Evolutionary conservation across 352 stramenopile genomes (phyloP).

Genomic region (Phytophthora tentaculata): DNA sequence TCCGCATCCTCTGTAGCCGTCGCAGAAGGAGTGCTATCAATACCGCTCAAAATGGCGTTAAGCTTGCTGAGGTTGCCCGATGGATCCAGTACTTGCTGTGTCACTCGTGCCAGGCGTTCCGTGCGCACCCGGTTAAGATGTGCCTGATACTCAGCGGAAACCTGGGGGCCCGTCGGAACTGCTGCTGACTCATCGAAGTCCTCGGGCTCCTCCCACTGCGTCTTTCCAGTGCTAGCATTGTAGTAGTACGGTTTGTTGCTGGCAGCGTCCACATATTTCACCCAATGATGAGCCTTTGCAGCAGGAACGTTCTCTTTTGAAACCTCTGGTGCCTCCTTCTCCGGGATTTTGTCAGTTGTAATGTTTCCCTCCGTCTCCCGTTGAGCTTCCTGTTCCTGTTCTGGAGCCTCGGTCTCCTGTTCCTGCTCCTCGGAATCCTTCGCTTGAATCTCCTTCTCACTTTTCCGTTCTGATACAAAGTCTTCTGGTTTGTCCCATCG

Average conservation of each 20-base stretch:
- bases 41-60: constrained; percentile 73
- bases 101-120: constrained; percentile 58
- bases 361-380: constrained; percentile 13
- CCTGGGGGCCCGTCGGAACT: constrained; percentile 16
- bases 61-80: constrained; percentile 73
- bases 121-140: constrained; percentile 63
- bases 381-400: constrained; percentile 34
- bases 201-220: constrained; percentile 74
- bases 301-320: background rate
- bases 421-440: constrained; percentile 14
- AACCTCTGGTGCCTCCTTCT: constrained; percentile 1
- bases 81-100: constrained; percentile 71
- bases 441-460: constrained; percentile 17
- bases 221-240: constrained; percentile 63
- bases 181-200: constrained; percentile 47
- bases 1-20: constrained; percentile 1
- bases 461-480: constrained; percentile 28
- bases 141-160: constrained; percentile 68
- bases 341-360: background rate
- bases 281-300: constrained; percentile 44
- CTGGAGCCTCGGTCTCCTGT: constrained; percentile 7
- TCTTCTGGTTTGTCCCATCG: constrained; percentile 78
- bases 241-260: constrained; percentile 82
- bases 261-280: constrained; percentile 72
- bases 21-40: constrained; percentile 36